Percentiles rank a stretch among this genome's conserved stretches.
Evolutionary conservation across 352 stramenopile species (phyloP).

Genomic region (Globisporangium barbulae): DNA sequence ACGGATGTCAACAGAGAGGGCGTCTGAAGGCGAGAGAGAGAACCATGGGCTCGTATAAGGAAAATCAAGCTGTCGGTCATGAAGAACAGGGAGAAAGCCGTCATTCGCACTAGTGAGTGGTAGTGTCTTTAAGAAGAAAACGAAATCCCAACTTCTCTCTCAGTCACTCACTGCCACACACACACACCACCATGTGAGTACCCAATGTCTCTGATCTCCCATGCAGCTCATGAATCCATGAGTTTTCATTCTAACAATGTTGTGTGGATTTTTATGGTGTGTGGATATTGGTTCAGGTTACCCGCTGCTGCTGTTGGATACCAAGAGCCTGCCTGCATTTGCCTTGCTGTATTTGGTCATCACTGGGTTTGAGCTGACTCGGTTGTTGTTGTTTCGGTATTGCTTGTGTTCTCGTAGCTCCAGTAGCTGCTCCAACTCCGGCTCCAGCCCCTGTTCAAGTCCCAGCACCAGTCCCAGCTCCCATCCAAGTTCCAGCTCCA

Average conservation of each 20-base stretch:
- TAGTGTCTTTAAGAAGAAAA: constrained; percentile 15
- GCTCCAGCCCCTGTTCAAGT: constrained; percentile 15
- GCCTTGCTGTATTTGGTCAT: background rate
- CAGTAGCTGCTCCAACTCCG: constrained; percentile 16
- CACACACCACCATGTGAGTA: constrained; percentile 13
- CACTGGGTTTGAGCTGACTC: background rate
- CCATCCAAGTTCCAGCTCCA: background rate
- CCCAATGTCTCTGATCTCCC: background rate
- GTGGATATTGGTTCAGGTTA: background rate
- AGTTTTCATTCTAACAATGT: constrained; percentile 1
- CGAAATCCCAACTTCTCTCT: constrained; percentile 4
- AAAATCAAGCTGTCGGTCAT: constrained; percentile 1
- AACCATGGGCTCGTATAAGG: constrained; percentile 1
- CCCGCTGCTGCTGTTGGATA: background rate
- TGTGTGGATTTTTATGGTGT: background rate
- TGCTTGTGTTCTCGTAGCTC: background rate
- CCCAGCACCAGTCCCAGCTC: background rate
- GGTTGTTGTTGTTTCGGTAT: background rate
- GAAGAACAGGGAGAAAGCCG: background rate
- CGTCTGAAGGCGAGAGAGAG: background rate
- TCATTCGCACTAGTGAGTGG: constrained; percentile 7
- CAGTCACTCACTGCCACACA: constrained; percentile 1
- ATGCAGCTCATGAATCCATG: background rate
- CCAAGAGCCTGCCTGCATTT: background rate
- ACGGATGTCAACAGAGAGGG: background rate